Percentiles rank a stretch among this genome's conserved stretches.
These are phyloP conservation scores for Blastobotrys terrestris DNA, from an alignment of 805 yeast genomes.

Conservation along the genomic window DNA sequence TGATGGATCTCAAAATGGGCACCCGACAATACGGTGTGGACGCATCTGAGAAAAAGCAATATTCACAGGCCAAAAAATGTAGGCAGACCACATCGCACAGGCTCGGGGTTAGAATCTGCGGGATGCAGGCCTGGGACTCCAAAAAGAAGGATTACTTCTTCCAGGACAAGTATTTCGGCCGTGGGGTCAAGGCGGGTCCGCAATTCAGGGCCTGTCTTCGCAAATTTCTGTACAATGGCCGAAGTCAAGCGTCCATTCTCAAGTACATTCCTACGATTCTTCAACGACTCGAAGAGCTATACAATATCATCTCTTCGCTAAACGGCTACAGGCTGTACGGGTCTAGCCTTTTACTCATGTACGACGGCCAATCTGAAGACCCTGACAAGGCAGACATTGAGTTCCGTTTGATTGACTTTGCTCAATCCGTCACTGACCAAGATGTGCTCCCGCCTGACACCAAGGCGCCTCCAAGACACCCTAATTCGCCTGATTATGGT, in stretches of 20 bases:
- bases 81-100: conserved; percentile 67
- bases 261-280: conserved; percentile 64
- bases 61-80: conserved; percentile 80
- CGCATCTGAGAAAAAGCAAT: conserved; percentile 63
- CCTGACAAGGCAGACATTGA: conserved; percentile 14
- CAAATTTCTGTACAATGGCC: conserved; percentile 77
- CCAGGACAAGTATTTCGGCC: conserved; percentile 89
- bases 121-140: conserved; percentile 78
- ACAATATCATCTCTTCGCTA: conserved; percentile 47
- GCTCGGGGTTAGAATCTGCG: conserved; percentile 91
- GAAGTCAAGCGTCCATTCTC: conserved; percentile 47
- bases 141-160: conserved; percentile 45
- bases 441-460: conserved; percentile 34
- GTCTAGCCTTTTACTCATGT: conserved; percentile 79
- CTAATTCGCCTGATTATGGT: conserved; percentile 66
- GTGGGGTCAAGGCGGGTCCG: conserved; percentile 61
- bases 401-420: conserved; percentile 90
- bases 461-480: conserved; percentile 68
- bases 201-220: conserved; percentile 72
- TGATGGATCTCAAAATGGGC: conserved; percentile 94
- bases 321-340: conserved; percentile 87
- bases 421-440: conserved; percentile 77
- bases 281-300: conserved; percentile 52
- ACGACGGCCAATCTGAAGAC: conserved; percentile 52
- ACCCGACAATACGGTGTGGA: conserved; percentile 98